Conservation (phyloP, 495 filamentous ascomycete species). For the Lophium mytilinum region DNA sequence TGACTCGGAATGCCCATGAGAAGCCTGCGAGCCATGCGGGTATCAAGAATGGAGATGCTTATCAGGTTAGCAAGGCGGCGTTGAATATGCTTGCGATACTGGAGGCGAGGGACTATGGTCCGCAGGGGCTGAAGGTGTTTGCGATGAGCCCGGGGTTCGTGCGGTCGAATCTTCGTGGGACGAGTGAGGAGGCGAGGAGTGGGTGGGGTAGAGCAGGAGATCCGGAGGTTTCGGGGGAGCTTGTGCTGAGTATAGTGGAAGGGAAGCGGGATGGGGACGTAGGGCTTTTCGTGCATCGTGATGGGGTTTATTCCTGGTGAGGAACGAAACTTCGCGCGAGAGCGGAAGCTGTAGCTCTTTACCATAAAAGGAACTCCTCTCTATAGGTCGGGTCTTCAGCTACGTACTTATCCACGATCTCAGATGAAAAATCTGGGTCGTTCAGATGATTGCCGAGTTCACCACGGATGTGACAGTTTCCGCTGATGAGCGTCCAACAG, state of each 20-base stretch:
- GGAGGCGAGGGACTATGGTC: slow-evolving; percentile 6
- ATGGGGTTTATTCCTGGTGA: not conserved
- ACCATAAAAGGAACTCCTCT: no score
- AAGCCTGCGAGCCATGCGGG: not conserved
- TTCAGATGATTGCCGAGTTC: no score
- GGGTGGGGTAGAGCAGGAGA: slow-evolving; percentile 30
- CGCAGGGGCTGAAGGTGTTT: slow-evolving; percentile 29
- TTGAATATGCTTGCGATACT: slow-evolving; percentile 27
- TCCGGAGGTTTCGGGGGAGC: slow-evolving; percentile 28
- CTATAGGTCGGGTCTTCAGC: no score
- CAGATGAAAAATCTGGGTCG: no score
- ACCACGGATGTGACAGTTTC: no score
- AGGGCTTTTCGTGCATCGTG: slow-evolving; percentile 31
- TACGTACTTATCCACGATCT: no score
- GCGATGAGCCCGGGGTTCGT: slow-evolving; percentile 29
- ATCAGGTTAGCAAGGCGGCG: slow-evolving; percentile 29
- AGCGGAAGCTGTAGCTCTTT: no score
- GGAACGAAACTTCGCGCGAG: no score
- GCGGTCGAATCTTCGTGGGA: slow-evolving; percentile 33
- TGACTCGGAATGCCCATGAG: slow-evolving; percentile 10
- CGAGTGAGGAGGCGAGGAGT: slow-evolving; percentile 27
- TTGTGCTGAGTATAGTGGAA: slow-evolving; percentile 31
- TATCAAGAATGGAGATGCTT: slow-evolving; percentile 1
- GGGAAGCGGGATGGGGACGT: slow-evolving; percentile 34
- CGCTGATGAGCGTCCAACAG: no score